Percentiles rank a stretch among this genome's conserved stretches.
phyloP scores from a whole-genome alignment of 192 early-diverging fungal genomes.

The Spinellus fusiger region DNA sequence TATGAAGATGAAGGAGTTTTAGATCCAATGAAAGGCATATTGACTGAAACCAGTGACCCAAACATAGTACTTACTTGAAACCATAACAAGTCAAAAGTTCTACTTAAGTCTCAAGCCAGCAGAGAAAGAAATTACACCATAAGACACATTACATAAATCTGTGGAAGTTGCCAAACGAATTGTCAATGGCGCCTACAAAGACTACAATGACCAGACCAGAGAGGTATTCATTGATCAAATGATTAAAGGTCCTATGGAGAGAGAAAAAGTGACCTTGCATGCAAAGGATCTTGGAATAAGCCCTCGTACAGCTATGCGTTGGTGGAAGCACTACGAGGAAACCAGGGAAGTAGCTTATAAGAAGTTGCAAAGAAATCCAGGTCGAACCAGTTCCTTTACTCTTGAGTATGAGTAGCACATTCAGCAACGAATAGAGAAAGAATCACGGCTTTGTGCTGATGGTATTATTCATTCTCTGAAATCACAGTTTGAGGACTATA shows the following conservation, averaged over 20 bases:
- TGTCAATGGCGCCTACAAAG: neutral
- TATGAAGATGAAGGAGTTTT: neutral
- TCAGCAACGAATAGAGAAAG: neutral
- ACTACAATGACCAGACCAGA: neutral
- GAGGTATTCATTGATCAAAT: neutral
- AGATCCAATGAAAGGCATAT: neutral
- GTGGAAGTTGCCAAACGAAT: neutral
- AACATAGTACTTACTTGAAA: constrained; percentile 2
- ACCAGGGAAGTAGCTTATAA: no score
- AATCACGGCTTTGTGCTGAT: neutral
- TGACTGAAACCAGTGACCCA: neutral
- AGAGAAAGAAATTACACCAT: neutral
- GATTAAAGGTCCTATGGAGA: neutral
- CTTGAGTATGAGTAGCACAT: constrained; percentile 1
- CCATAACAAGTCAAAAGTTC: neutral
- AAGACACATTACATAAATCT: neutral
- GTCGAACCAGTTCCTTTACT: neutral
- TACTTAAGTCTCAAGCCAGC: neutral
- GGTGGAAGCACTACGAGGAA: neutral
- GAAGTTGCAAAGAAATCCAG: neutral
- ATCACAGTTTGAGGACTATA: neutral
- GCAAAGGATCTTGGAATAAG: neutral
- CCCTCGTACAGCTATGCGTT: neutral
- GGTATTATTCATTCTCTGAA: neutral
- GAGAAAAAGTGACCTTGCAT: neutral